Conservation (phyloP, 331 rosid species). For the Malus hybrid region DNA sequence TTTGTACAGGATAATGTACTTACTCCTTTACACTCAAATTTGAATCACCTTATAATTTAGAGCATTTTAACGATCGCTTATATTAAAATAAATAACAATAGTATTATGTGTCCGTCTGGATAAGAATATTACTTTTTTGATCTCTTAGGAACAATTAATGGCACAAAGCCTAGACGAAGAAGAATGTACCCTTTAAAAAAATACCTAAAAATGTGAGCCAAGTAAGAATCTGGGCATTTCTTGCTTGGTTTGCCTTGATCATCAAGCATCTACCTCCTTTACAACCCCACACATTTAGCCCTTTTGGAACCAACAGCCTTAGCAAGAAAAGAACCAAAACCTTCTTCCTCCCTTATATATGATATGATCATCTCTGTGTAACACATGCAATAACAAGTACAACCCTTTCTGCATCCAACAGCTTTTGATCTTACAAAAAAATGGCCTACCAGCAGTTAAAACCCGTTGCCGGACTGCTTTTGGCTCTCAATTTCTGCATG, state of each 20-base stretch:
- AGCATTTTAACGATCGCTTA: too few species aligned
- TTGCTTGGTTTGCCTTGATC: slow-evolving; percentile 52
- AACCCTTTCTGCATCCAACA: slow-evolving; percentile 9
- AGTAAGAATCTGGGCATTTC: slow-evolving; percentile 46
- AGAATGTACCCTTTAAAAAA: slow-evolving; percentile 23
- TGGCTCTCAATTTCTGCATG: slow-evolving; percentile 79
- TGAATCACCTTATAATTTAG: not conserved
- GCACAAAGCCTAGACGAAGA: not conserved
- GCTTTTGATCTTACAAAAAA: slow-evolving; percentile 16
- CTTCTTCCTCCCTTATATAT: not conserved
- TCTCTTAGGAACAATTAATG: not conserved
- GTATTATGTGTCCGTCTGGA: not conserved
- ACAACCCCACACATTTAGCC: slow-evolving; percentile 39
- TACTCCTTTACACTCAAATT: not conserved
- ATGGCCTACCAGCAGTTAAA: slow-evolving; percentile 66
- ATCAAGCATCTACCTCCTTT: slow-evolving; percentile 51
- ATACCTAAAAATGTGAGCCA: slow-evolving; percentile 31
- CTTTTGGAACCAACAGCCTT: slow-evolving; percentile 32
- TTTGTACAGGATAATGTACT: not conserved
- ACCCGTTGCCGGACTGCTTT: slow-evolving; percentile 55
- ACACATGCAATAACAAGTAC: slow-evolving; percentile 6
- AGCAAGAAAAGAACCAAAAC: slow-evolving; percentile 69
- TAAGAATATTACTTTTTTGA: slow-evolving; percentile 40
- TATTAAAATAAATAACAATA: too few species aligned
- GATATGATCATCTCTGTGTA: slow-evolving; percentile 14